Conservation (phyloP, 805 yeast genomes). For the Zygoascus biomembranicola region DNA sequence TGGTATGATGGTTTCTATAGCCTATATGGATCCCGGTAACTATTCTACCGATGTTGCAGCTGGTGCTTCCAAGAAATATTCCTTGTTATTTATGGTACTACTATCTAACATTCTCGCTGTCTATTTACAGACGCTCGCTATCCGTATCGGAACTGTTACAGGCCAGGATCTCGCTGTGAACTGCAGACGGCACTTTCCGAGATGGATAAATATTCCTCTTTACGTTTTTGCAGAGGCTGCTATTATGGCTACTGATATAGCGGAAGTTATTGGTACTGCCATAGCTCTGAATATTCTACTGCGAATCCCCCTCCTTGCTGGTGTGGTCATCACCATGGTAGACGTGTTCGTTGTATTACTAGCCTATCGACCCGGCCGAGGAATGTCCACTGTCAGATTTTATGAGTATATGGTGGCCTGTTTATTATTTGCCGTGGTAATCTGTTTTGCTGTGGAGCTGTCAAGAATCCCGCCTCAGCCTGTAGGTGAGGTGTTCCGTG, state of each 20-base stretch:
- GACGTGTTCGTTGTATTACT: slow-evolving; percentile 80
- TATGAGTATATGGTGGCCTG: slow-evolving; percentile 77
- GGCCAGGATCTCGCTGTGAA: slow-evolving; percentile 87
- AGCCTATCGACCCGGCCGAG: slow-evolving; percentile 84
- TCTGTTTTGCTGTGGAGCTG: slow-evolving; percentile 76
- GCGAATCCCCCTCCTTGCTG: slow-evolving; percentile 68
- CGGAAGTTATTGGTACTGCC: slow-evolving; percentile 98
- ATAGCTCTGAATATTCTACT: slow-evolving; percentile 81
- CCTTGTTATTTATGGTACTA: slow-evolving; percentile 67
- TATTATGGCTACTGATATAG: slow-evolving; percentile 90
- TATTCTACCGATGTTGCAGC: slow-evolving; percentile 92
- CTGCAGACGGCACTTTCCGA: slow-evolving; percentile 69
- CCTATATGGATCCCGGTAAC: slow-evolving; percentile 97
- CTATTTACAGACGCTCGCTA: slow-evolving; percentile 74
- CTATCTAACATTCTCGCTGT: slow-evolving; percentile 82
- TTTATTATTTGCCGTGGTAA: slow-evolving; percentile 72
- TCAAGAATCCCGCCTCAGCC: slow-evolving; percentile 50
- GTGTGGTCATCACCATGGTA: slow-evolving; percentile 75
- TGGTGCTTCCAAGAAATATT: slow-evolving; percentile 79
- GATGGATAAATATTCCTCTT: slow-evolving; percentile 38
- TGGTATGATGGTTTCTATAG: slow-evolving; percentile 88
- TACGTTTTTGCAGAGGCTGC: slow-evolving; percentile 83
- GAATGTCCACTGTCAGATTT: slow-evolving; percentile 63
- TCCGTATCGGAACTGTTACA: slow-evolving; percentile 87
- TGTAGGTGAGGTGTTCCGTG: slow-evolving; percentile 56